Evolutionary conservation across 148 eudicot species (phyloP).

Genomic region (Cornus kousa): DNA sequence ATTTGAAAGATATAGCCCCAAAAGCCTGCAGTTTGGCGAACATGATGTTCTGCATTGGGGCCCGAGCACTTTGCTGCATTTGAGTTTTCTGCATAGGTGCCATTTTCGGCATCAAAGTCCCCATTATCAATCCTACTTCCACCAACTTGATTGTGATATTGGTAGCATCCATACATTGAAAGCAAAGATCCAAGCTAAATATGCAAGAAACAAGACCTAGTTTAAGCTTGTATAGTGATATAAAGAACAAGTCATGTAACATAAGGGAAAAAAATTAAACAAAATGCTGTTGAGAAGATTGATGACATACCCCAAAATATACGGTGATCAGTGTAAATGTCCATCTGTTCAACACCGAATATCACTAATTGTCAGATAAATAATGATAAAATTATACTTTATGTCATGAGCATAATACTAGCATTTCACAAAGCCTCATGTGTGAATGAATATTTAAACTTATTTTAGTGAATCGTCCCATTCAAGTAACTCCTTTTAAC

Average conservation of each 20-base stretch:
- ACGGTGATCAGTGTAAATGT: constrained; percentile 76
- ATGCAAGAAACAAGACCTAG: background rate
- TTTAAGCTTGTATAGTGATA: background rate
- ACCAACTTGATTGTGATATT: constrained; percentile 43
- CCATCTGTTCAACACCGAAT: constrained; percentile 57
- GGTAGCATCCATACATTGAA: constrained; percentile 74
- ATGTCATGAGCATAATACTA: background rate
- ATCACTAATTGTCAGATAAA: background rate
- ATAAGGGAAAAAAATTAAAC: background rate
- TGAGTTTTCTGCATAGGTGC: constrained; percentile 18
- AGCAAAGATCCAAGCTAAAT: constrained; percentile 72
- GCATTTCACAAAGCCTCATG: background rate
- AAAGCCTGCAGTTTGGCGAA: constrained; percentile 58
- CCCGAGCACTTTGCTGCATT: constrained; percentile 25
- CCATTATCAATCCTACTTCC: constrained; percentile 38
- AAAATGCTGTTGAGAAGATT: background rate
- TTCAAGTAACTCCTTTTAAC: constrained; percentile 30
- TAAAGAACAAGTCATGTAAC: background rate
- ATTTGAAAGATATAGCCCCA: constrained; percentile 77
- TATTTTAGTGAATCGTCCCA: constrained; percentile 13
- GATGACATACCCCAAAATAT: constrained; percentile 74
- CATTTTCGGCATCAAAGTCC: constrained; percentile 54
- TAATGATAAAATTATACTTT: background rate
- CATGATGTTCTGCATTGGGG: constrained; percentile 22
- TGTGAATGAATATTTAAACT: background rate